Base-by-base conservation (phyloP, 2,329 filamentous ascomycete genomes). In the Chaetomiaceae sp. region DNA sequence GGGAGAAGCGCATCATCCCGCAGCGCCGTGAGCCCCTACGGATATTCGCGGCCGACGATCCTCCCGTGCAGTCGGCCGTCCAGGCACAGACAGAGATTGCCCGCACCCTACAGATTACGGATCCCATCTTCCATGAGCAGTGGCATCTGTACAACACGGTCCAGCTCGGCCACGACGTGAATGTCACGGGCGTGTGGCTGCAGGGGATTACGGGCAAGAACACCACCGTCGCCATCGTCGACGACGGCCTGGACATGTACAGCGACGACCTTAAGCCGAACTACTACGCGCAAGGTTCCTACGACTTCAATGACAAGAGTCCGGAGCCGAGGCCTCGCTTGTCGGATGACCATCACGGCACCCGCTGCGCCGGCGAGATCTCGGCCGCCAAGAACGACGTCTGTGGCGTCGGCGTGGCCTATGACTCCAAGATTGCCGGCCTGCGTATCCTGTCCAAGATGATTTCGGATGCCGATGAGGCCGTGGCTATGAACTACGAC, bases 181-280 rank as follows among this genome's bases (percentile, higher is more conserved):
- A 98, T 60, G 89, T 97, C n/a, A 95, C 89, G 0, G 88, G 83
- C 11, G 76, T 97, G 6, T 98, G 93, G 93, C 64, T 88, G 57
- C 81, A 93, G 57, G 91, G 90, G 4, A 83, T 96, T 47, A 97
- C 91, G 0, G 93, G 93, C 44, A 80, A 88, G 58, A 91, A 91
- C 51, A 78, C 86, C 15, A 95, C 88, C 1, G 88, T 95, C 2
- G 91, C 91, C 45, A 93, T 98, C 56, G 87, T 98, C 3, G 93
- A 98, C 60, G 93, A 98, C 66, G 93, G 93, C 0, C 67, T 98
- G 55, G 93, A 98, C 61, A 93, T 98, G 84, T 80, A 95, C 68
- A 97, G 90, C 70, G 77, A 88, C 20, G 93, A 98, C 63, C 70
- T 98, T 37, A 90, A 86, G 65, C 84, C 81, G 58, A 98, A 98